These are phyloP conservation scores for Daldinia grandis DNA, from an alignment of 495 filamentous ascomycete genomes.

Conservation along the genomic window DNA sequence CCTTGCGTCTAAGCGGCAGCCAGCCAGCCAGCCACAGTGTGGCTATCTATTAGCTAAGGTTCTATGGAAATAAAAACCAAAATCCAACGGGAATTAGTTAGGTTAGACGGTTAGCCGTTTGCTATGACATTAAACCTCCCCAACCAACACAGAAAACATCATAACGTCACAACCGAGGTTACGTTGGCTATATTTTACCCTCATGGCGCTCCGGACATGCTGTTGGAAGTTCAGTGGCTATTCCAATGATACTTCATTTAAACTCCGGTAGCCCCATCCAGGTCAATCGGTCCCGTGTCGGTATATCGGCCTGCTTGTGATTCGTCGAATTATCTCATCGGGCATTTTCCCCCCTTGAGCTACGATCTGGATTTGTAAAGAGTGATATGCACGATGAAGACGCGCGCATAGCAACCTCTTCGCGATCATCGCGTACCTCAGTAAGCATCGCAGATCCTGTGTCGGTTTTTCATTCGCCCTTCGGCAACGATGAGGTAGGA, in stretches of 20 bases:
- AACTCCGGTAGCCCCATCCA: neutral
- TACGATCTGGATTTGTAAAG: conserved; percentile 22
- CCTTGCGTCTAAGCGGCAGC: neutral
- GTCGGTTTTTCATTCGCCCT: conserved; percentile 24
- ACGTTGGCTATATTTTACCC: neutral
- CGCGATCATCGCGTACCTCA: conserved; percentile 3
- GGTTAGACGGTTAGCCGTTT: too few species aligned
- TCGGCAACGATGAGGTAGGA: conserved; percentile 15
- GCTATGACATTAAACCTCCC: neutral
- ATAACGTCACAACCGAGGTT: conserved; percentile 4
- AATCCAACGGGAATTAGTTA: neutral
- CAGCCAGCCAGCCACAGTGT: neutral
- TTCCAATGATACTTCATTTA: neutral
- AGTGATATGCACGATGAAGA: neutral
- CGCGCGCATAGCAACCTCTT: neutral
- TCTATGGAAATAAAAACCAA: too few species aligned
- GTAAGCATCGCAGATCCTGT: conserved; percentile 5
- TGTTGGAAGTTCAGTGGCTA: conserved; percentile 4
- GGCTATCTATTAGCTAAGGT: too few species aligned
- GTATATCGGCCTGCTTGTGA: conserved; percentile 6
- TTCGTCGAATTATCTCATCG: conserved; percentile 9
- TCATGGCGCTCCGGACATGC: neutral
- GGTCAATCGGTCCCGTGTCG: conserved; percentile 4
- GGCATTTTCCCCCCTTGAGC: neutral
- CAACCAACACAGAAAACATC: neutral